Evolutionary conservation across 2,329 filamentous ascomycete genomes (phyloP), one percentile per base, ranked within the genome.

Genomic region (Hypoxylon sp.): DNA sequence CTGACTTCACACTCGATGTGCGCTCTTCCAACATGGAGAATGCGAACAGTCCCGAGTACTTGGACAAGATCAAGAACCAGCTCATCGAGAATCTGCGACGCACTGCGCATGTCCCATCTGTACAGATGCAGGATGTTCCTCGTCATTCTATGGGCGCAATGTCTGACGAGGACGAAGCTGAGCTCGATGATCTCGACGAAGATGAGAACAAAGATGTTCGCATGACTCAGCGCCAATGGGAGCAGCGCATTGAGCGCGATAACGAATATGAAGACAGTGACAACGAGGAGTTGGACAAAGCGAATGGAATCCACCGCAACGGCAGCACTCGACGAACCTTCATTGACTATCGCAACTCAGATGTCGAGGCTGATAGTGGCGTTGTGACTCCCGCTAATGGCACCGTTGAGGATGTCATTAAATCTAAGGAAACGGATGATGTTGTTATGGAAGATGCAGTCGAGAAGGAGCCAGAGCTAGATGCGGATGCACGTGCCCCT

Each of bases 1-100:
- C 92, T 6, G 94, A 97, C 75, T 97, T 95, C 75, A 91, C 94
- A 69, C 87, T 99, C 6, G 96, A 98, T 79, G 96, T 97, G 1
- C 90, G 93, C 30, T 87, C 97, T 1, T 92, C 91, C 11, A 95
- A 94, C 69, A 93, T 96, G 83, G 94, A 97, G 77, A 98, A 98
- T 75, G 92, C 94, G 48, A 97, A 97, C 77, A 92, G 93, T 62
- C 86, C 89, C 57, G 90, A 94, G 60, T 95, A 97, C 72, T 85
- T 98, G 2, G 90, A 94, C 48, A 92, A 91, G 75, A 92, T 98
- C 75, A 92, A 95, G 67, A 88, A 91, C 69, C 89, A 92, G 35
- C 90, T 97, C 31, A 89, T 94, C 61, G 93, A 97, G 75, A 97
- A 98, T 78, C 82, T 99, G 58, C 88, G 93, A 69, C 95, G 95